These are phyloP conservation scores for Dunaliella sp. DNA, from an alignment of 139 green algal species.

Conservation along the genomic window DNA sequence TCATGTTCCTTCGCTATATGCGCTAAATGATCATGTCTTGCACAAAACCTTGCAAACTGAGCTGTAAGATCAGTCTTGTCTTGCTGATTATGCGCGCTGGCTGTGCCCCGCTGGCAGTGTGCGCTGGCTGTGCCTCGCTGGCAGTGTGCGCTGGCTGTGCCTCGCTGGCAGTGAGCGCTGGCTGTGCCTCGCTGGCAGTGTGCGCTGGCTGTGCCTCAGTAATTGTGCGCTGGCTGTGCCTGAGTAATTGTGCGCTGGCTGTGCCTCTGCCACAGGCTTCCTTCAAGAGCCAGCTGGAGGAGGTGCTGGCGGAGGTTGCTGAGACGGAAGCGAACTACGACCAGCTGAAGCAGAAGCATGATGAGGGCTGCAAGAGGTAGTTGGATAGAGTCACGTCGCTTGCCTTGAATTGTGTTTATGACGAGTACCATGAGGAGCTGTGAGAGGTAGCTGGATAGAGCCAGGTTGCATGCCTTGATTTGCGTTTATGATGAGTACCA, in stretches of 20 bases:
- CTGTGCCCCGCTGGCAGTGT: background rate
- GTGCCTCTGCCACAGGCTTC: background rate
- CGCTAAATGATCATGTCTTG: too few relatives aligned
- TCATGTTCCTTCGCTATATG: too few relatives aligned
- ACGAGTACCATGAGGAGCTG: too few relatives aligned
- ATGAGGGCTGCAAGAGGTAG: background rate
- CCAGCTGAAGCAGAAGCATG: background rate
- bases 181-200: background rate
- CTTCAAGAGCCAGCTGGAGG: conserved; percentile 10
- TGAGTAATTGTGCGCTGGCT: background rate
- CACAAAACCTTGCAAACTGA: too few relatives aligned
- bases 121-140: background rate
- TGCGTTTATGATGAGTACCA: too few relatives aligned
- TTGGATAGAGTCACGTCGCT: too few relatives aligned
- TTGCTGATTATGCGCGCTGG: too few relatives aligned
- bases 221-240: background rate
- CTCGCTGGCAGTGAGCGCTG: background rate
- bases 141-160: background rate
- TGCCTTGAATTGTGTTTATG: too few relatives aligned
- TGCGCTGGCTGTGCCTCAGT: background rate
- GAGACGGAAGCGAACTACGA: background rate
- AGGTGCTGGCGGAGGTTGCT: background rate
- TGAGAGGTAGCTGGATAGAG: too few relatives aligned
- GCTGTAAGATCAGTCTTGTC: too few relatives aligned
- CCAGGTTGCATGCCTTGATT: too few relatives aligned